Percentiles rank a stretch among this genome's conserved stretches.
Conservation (phyloP, 495 filamentous ascomycete genomes). For the Bathelium albidoporum region DNA sequence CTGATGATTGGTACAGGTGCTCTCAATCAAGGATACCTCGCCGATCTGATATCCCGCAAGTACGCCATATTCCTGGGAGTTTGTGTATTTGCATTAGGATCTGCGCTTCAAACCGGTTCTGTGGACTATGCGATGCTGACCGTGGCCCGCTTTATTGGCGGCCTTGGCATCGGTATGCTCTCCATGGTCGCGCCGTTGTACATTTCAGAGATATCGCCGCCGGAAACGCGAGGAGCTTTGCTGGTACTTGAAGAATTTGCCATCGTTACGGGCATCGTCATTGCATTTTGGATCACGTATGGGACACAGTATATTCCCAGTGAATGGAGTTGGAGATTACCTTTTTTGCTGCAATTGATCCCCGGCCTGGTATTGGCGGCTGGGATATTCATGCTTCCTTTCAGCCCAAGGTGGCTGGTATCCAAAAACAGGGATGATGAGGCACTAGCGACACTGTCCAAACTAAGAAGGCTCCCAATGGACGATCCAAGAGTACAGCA, state of each 20-base stretch:
- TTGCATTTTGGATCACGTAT: conserved; percentile 30
- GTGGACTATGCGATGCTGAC: conserved; percentile 47
- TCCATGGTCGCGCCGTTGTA: conserved; percentile 27
- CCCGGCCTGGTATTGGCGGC: conserved; percentile 24
- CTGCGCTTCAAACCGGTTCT: conserved; percentile 45
- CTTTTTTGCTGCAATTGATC: conserved; percentile 27
- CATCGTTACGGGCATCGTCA: conserved; percentile 29
- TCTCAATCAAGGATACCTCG: conserved; percentile 48
- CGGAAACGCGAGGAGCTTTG: conserved; percentile 28
- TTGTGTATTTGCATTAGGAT: conserved; percentile 45
- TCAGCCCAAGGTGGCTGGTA: conserved; percentile 26
- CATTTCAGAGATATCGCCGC: conserved; percentile 29
- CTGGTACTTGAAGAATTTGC: conserved; percentile 27
- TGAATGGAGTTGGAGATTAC: conserved; percentile 27
- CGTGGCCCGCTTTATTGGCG: conserved; percentile 51
- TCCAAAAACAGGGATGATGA: conserved; percentile 25
- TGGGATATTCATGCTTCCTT: conserved; percentile 26
- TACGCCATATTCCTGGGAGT: conserved; percentile 49
- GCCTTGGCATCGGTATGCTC: conserved; percentile 48
- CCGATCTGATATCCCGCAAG: conserved; percentile 48
- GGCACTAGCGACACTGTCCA: conserved; percentile 19
- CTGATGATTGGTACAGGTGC: conserved; percentile 20
- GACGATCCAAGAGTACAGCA: conserved; percentile 20
- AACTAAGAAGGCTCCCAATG: conserved; percentile 20
- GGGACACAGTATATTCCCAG: conserved; percentile 22